phyloP scores from a whole-genome alignment of 495 filamentous ascomycete species.

The Tuber umbilicatum region DNA sequence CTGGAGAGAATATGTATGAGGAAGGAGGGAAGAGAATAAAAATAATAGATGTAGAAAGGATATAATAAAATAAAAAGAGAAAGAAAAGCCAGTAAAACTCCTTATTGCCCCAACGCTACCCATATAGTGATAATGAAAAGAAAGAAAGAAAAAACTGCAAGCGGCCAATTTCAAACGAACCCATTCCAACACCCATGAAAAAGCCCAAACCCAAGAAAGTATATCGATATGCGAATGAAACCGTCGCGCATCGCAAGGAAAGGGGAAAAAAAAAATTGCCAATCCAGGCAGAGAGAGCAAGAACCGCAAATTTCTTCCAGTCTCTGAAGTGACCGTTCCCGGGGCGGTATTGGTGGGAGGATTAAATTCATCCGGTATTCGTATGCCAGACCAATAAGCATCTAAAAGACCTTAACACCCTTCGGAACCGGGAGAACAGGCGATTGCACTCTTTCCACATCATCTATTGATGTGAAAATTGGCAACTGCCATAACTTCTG shows the following conservation, averaged over 20 bases:
- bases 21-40: conserved; percentile 21
- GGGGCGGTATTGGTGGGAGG: background rate
- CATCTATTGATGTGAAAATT: conserved; percentile 32
- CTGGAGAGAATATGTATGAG: conserved; percentile 12
- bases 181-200: conserved; percentile 18
- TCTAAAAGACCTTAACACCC: conserved; percentile 35
- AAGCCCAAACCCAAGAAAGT: conserved; percentile 17
- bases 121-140: conserved; percentile 14
- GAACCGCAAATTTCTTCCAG: background rate
- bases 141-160: conserved; percentile 18
- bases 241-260: conserved; percentile 10
- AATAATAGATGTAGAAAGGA: conserved; percentile 32
- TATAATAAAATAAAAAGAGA: conserved; percentile 20
- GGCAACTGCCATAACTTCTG: conserved; percentile 31
- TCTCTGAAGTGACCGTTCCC: background rate
- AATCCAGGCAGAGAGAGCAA: background rate
- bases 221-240: conserved; percentile 20
- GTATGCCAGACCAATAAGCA: background rate
- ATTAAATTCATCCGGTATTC: background rate
- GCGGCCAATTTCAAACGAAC: conserved; percentile 15
- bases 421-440: conserved; percentile 26
- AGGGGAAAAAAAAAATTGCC: background rate
- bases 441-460: conserved; percentile 34
- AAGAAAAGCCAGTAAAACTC: conserved; percentile 32
- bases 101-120: conserved; percentile 31